Evolutionary conservation across 148 eudicot species (phyloP).

Genomic region (Camellia lanceoleosa): DNA sequence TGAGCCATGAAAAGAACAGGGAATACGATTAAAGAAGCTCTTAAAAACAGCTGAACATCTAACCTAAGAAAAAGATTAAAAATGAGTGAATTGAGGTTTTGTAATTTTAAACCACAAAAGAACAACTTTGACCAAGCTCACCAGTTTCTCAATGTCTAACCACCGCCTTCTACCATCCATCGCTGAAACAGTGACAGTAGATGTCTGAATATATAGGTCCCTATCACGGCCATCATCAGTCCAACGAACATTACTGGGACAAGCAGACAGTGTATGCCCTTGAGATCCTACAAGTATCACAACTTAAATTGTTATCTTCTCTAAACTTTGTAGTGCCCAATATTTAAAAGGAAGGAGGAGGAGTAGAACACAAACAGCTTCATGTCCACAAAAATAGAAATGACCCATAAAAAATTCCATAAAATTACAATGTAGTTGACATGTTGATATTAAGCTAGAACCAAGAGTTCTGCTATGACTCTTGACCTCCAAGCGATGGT

Average conservation of each 20-base stretch:
- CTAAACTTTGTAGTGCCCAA: not conserved
- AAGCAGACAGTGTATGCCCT: slow-evolving; percentile 35
- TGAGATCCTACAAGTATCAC: slow-evolving; percentile 47
- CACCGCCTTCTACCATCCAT: slow-evolving; percentile 98
- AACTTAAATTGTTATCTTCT: not conserved
- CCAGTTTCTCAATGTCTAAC: slow-evolving; percentile 94
- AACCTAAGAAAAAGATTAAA: slow-evolving; percentile 4
- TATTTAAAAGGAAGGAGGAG: not conserved
- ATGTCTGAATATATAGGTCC: slow-evolving; percentile 78
- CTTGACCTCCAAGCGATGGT: not conserved
- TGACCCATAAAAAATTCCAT: not conserved
- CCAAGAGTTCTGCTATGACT: not conserved
- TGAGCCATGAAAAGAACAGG: too few relatives aligned
- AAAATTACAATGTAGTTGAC: slow-evolving; percentile 2
- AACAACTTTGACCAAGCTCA: slow-evolving; percentile 40
- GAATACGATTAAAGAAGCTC: too few relatives aligned
- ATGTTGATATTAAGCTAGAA: not conserved
- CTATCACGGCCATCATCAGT: slow-evolving; percentile 73
- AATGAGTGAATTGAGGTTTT: not conserved
- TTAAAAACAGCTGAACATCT: not conserved
- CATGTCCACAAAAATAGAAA: not conserved
- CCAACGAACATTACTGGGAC: slow-evolving; percentile 75
- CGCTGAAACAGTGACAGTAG: slow-evolving; percentile 77
- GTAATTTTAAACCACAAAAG: not conserved
- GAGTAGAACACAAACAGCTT: not conserved